Percentiles rank a stretch among this genome's conserved stretches.
These are phyloP conservation scores for Phallus indusiatus DNA, from an alignment of 768 basidiomycete genomes.

Conservation along the genomic window DNA sequence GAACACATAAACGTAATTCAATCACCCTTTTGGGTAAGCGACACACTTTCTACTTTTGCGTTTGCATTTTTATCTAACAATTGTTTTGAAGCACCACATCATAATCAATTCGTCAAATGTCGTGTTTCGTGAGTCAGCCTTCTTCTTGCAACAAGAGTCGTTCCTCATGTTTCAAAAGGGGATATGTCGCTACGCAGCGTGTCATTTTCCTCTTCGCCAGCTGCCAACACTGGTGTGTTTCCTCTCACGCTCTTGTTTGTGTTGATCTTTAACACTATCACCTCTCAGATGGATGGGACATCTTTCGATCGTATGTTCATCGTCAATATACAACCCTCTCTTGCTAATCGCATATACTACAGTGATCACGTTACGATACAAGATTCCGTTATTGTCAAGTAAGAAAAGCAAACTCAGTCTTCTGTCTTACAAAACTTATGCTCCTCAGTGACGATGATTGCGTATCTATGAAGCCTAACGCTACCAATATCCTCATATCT, in stretches of 20 bases:
- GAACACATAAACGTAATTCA: conserved; percentile 29
- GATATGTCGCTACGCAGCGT: conserved; percentile 37
- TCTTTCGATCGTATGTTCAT: conserved; percentile 34
- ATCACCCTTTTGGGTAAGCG: conserved; percentile 34
- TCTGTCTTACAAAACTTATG: neutral
- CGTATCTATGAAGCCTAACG: conserved; percentile 43
- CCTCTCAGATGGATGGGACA: conserved; percentile 48
- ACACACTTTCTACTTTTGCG: neutral
- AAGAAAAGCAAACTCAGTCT: neutral
- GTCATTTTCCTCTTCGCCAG: conserved; percentile 33
- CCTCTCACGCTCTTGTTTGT: neutral
- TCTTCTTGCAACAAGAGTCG: neutral
- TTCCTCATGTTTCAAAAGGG: conserved; percentile 13
- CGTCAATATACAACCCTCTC: neutral
- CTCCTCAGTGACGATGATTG: conserved; percentile 36
- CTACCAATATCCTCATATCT: conserved; percentile 48
- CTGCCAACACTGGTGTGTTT: conserved; percentile 34
- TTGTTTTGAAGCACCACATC: conserved; percentile 25
- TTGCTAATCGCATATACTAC: neutral
- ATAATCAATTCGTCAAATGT: conserved; percentile 26
- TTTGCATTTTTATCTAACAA: conserved; percentile 12
- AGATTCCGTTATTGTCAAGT: conserved; percentile 10
- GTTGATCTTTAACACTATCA: neutral
- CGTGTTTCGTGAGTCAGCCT: neutral
- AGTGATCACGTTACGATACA: conserved; percentile 11